phyloP scores from a whole-genome alignment of 495 filamentous ascomycete species.

The Penicillium soppii region DNA sequence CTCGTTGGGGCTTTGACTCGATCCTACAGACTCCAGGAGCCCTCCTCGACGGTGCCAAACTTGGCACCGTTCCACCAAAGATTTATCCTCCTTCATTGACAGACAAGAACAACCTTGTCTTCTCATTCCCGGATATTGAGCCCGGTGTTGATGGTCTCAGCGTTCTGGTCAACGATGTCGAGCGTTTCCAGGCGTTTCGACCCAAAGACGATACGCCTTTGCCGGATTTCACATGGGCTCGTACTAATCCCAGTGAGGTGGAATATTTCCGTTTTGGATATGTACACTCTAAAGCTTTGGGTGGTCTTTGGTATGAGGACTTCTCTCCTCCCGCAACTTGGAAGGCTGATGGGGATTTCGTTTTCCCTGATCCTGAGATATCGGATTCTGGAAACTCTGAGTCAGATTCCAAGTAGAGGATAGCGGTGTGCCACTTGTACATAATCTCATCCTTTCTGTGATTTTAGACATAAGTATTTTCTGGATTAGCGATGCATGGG shows the following conservation, averaged over 20 bases:
- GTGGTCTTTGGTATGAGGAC: conserved; percentile 64
- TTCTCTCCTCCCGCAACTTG: conserved; percentile 76
- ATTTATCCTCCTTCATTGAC: conserved; percentile 34
- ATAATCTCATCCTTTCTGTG: neutral
- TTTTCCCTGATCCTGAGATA: conserved; percentile 10
- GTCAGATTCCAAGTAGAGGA: neutral
- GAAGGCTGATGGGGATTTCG: conserved; percentile 56
- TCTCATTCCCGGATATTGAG: conserved; percentile 41
- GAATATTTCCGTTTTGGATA: conserved; percentile 85
- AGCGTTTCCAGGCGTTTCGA: conserved; percentile 48
- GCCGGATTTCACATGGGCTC: conserved; percentile 46
- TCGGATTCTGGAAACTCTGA: neutral
- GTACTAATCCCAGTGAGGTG: conserved; percentile 42
- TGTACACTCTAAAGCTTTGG: conserved; percentile 50
- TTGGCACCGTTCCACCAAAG: conserved; percentile 47
- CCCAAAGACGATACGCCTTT: conserved; percentile 31
- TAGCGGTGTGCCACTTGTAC: neutral
- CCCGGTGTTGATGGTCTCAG: conserved; percentile 53
- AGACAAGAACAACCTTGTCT: conserved; percentile 41
- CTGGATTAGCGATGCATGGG: neutral
- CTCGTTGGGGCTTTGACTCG: conserved; percentile 63
- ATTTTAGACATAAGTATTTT: neutral
- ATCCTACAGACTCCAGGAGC: conserved; percentile 58
- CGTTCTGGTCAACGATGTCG: conserved; percentile 60
- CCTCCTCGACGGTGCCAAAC: conserved; percentile 48